A percentile compares a stretch with the other conserved stretches of the same genome.
These are phyloP conservation scores for Chalciporus chontae DNA, from an alignment of 768 basidiomycete species.

Conservation along the genomic window DNA sequence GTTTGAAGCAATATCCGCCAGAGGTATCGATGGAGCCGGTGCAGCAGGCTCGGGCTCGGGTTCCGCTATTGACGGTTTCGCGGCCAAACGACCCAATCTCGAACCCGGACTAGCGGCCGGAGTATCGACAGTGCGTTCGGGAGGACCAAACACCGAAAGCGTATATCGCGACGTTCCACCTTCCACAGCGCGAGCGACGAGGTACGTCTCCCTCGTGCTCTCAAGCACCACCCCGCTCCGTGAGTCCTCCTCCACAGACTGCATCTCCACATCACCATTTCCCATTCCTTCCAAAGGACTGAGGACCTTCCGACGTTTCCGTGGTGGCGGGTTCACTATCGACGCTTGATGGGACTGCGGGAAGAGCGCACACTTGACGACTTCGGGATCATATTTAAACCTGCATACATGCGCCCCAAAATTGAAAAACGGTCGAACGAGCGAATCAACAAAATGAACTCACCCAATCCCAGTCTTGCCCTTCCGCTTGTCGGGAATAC, in stretches of 20 bases:
- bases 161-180: conserved; percentile 15
- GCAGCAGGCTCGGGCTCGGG: neutral
- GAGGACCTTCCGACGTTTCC: conserved; percentile 28
- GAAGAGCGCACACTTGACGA: conserved; percentile 44
- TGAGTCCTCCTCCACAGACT: conserved; percentile 10
- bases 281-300: neutral
- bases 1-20: conserved; percentile 1
- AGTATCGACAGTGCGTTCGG: neutral
- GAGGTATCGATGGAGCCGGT: neutral
- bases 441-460: conserved; percentile 14
- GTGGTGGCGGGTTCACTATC: conserved; percentile 12
- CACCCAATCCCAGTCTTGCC: conserved; percentile 45
- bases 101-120: neutral
- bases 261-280: conserved; percentile 9
- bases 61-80: neutral
- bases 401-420: conserved; percentile 25
- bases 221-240: conserved; percentile 24
- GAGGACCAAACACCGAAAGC: conserved; percentile 14
- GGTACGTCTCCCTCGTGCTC: conserved; percentile 19
- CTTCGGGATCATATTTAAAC: conserved; percentile 49
- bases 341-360: conserved; percentile 28
- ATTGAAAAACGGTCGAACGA: neutral
- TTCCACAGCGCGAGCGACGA: conserved; percentile 13
- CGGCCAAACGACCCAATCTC: neutral
- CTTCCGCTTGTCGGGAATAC: conserved; percentile 27